Conservation (phyloP, 106 monocot genomes). For the Dendrobium officinale region DNA sequence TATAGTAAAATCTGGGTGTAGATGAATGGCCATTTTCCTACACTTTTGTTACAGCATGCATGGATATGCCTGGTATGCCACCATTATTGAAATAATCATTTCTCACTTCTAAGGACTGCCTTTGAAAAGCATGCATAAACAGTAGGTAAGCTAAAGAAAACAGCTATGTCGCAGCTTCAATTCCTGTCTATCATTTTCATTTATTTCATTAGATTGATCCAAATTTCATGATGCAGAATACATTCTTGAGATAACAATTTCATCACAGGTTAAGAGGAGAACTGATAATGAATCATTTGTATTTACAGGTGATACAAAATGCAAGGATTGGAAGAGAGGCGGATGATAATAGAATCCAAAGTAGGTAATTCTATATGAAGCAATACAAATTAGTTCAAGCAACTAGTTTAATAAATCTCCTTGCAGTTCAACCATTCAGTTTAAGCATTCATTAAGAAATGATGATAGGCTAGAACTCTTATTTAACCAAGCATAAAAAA, state of each 20-base stretch:
- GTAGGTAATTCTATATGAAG: not conserved
- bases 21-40: no score
- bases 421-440: not conserved
- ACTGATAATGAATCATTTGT: not conserved
- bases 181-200: not conserved
- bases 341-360: not conserved
- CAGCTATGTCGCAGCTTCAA: not conserved
- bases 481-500: not conserved
- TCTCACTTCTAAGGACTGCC: not conserved
- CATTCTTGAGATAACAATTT: not conserved
- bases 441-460: not conserved
- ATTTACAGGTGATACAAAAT: slow-evolving; percentile 2
- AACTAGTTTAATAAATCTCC: not conserved
- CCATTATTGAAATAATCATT: not conserved
- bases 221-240: not conserved
- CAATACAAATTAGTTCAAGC: not conserved
- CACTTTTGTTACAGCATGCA: not conserved
- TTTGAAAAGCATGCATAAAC: slow-evolving; percentile 1
- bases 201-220: not conserved
- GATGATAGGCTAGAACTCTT: not conserved
- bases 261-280: not conserved
- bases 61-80: not conserved
- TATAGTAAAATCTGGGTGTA: no score
- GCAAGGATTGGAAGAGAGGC: not conserved
- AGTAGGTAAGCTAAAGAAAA: not conserved